These are phyloP conservation scores for Citrullus amarus DNA, from an alignment of 306 rosid species.

Conservation along the genomic window DNA sequence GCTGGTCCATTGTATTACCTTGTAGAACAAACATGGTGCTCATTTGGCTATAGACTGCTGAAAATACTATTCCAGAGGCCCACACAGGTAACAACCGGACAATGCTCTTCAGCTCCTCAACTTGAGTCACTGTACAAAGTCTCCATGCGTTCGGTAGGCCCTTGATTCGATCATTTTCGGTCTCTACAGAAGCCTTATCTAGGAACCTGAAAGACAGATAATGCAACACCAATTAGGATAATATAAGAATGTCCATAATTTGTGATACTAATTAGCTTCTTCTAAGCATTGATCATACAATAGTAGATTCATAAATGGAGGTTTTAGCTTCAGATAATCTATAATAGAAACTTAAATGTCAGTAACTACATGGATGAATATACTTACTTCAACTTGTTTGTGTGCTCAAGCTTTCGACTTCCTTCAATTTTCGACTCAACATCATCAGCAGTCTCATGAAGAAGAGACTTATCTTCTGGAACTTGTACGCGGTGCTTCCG, in stretches of 20 bases:
- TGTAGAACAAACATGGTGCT: slow-evolving; percentile 80
- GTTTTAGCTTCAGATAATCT: not conserved
- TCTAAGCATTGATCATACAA: not conserved
- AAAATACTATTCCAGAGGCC: slow-evolving; percentile 61
- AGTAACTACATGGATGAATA: not conserved
- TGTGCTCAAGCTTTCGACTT: slow-evolving; percentile 75
- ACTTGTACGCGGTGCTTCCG: slow-evolving; percentile 32
- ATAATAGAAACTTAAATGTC: not conserved
- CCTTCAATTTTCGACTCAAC: slow-evolving; percentile 57
- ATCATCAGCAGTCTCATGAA: slow-evolving; percentile 54
- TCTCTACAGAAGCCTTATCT: slow-evolving; percentile 66
- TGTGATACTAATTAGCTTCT: not conserved
- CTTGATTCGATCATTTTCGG: slow-evolving; percentile 18
- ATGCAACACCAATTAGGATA: not conserved
- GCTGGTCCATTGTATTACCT: slow-evolving; percentile 77
- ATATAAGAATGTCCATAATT: not conserved
- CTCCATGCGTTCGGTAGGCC: slow-evolving; percentile 43
- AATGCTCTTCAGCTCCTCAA: slow-evolving; percentile 68
- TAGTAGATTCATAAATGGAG: not conserved
- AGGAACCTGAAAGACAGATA: slow-evolving; percentile 34
- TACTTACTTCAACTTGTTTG: slow-evolving; percentile 41
- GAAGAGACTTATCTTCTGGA: slow-evolving; percentile 53
- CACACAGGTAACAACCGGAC: slow-evolving; percentile 59
- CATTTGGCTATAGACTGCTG: slow-evolving; percentile 77
- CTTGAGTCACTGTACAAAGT: slow-evolving; percentile 78